Conservation (phyloP, 108 stramenopile species). For the Aurantiochytrium sp. region DNA sequence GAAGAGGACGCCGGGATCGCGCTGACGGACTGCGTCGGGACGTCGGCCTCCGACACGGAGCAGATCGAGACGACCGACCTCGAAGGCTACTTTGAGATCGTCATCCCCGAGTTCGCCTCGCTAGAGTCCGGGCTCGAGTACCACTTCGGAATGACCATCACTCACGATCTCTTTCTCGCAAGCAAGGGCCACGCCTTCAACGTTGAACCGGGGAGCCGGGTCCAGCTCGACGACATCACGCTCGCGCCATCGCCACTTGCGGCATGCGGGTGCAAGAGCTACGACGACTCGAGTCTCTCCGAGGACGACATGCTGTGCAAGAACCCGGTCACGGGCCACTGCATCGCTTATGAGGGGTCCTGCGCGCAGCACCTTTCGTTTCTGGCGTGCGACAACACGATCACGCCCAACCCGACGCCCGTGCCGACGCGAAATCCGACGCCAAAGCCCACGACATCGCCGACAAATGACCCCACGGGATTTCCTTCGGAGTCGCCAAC, state of each 20-base stretch:
- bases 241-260: background rate
- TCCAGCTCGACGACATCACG: background rate
- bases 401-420: background rate
- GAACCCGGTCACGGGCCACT: background rate
- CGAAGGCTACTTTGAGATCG: background rate
- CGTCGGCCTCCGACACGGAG: background rate
- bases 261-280: background rate
- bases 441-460: background rate
- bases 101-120: background rate
- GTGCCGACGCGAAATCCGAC: background rate
- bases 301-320: background rate
- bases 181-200: background rate
- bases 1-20: background rate
- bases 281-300: background rate
- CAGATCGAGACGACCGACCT: background rate
- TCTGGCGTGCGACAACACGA: background rate
- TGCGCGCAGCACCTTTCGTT: background rate
- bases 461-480: background rate
- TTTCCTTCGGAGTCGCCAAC: background rate
- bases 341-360: background rate
- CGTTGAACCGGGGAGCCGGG: background rate
- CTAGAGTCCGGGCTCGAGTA: background rate
- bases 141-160: background rate
- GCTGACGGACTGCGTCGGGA: background rate
- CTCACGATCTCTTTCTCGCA: background rate